Evolutionary conservation across 352 stramenopile species (phyloP).

Genomic region (Phytophthora ohioensis): DNA sequence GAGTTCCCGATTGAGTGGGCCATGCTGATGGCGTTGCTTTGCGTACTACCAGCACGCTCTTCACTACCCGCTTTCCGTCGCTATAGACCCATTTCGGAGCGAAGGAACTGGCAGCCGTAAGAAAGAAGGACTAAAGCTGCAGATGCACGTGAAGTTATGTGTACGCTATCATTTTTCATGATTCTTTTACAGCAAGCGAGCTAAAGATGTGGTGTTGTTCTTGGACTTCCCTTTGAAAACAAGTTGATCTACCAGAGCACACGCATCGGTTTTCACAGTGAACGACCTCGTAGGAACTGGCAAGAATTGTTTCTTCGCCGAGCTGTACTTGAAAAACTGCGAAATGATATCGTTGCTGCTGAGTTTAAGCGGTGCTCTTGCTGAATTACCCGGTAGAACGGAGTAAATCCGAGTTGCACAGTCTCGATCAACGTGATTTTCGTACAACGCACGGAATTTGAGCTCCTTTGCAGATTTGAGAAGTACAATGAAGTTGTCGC

Average conservation of each 20-base stretch:
- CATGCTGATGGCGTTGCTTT: constrained; percentile 66
- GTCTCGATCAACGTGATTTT: constrained; percentile 57
- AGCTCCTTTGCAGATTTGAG: constrained; percentile 79
- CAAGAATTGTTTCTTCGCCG: constrained; percentile 82
- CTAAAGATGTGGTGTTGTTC: constrained; percentile 10
- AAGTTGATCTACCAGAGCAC: constrained; percentile 62
- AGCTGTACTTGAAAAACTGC: constrained; percentile 90
- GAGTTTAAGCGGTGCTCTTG: constrained; percentile 38
- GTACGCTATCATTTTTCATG: too few relatives aligned
- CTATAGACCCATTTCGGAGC: constrained; percentile 57
- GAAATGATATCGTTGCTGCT: constrained; percentile 44
- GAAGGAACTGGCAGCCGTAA: constrained; percentile 29
- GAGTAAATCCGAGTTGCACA: constrained; percentile 58
- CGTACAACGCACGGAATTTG: constrained; percentile 80
- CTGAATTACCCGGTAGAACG: constrained; percentile 40
- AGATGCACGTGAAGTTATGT: too few relatives aligned
- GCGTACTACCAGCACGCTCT: constrained; percentile 62
- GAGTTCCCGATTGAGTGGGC: constrained; percentile 72
- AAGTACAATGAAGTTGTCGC: constrained; percentile 81
- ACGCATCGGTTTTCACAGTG: constrained; percentile 80
- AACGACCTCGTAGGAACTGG: constrained; percentile 72
- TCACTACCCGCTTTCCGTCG: constrained; percentile 62
- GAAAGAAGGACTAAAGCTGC: neutral
- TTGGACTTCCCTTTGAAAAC: constrained; percentile 60
- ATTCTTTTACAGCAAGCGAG: constrained; percentile 18